These are phyloP conservation scores for Fusarium sp. DNA, from an alignment of 2,329 filamentous ascomycete species.

Conservation along the genomic window DNA sequence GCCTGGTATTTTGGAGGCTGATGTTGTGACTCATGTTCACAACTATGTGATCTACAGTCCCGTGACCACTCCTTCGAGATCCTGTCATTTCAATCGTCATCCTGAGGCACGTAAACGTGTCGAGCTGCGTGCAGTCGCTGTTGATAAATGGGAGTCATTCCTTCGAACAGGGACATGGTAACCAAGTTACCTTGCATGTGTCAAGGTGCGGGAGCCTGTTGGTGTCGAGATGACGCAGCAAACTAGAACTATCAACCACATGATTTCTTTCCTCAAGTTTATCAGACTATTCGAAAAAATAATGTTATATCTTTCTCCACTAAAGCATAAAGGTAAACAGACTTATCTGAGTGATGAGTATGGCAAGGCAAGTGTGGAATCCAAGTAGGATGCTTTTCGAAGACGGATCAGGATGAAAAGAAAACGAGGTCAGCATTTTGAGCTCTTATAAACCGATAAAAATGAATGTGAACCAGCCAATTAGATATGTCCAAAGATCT, in stretches of 20 bases:
- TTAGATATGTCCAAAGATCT: neutral
- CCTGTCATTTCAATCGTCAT: neutral
- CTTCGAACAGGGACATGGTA: neutral
- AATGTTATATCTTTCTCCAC: neutral
- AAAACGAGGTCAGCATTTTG: neutral
- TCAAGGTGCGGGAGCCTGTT: neutral
- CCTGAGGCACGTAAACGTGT: neutral
- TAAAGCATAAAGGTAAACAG: neutral
- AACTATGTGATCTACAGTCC: neutral
- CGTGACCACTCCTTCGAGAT: neutral
- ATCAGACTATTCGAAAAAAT: neutral
- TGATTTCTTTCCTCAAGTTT: neutral
- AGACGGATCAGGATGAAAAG: neutral
- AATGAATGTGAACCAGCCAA: too few relatives aligned
- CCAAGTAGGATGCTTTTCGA: neutral
- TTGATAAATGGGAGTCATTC: neutral
- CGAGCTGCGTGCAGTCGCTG: neutral
- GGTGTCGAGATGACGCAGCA: neutral
- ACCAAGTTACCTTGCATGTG: neutral
- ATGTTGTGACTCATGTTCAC: neutral
- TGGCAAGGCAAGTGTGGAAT: neutral
- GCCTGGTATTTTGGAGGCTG: neutral
- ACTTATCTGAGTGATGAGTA: neutral
- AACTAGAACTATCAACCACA: neutral
- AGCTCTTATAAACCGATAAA: neutral